phyloP scores from a whole-genome alignment of 805 yeast genomes.

The Kluyveromyces starmeri region DNA sequence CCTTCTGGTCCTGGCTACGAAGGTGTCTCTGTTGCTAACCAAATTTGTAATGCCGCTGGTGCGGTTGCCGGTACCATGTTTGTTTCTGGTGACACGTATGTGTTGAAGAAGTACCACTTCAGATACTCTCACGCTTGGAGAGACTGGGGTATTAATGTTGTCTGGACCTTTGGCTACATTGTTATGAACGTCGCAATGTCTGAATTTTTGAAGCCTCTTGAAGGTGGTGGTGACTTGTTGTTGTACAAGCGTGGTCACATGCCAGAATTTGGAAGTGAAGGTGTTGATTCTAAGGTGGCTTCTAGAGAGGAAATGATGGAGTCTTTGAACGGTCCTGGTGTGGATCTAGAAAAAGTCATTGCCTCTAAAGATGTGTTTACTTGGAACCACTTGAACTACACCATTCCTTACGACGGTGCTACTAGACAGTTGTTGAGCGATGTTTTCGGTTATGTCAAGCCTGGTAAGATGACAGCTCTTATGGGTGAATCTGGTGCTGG shows the following conservation, averaged over 20 bases:
- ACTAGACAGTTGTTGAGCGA: slow-evolving; percentile 46
- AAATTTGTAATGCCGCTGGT: slow-evolving; percentile 47
- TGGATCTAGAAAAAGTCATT: slow-evolving; percentile 25
- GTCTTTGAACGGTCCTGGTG: slow-evolving; percentile 27
- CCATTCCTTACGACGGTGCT: slow-evolving; percentile 52
- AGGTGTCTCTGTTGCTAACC: slow-evolving; percentile 30
- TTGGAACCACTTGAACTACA: slow-evolving; percentile 64
- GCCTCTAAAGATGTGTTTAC: slow-evolving; percentile 48
- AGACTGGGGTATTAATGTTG: slow-evolving; percentile 48
- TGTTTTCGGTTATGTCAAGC: slow-evolving; percentile 67
- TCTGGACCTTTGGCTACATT: slow-evolving; percentile 36
- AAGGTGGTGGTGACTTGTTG: slow-evolving; percentile 34
- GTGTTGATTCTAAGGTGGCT: slow-evolving; percentile 31
- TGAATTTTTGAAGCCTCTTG: slow-evolving; percentile 31
- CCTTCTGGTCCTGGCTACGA: slow-evolving; percentile 53
- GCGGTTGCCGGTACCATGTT: slow-evolving; percentile 35
- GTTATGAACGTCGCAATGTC: slow-evolving; percentile 29
- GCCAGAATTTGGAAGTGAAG: slow-evolving; percentile 28
- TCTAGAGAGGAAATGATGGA: slow-evolving; percentile 33
- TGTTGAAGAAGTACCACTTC: slow-evolving; percentile 34
- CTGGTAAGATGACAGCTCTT: slow-evolving; percentile 72
- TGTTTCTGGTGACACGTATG: slow-evolving; percentile 46
- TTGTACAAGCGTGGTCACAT: slow-evolving; percentile 38
- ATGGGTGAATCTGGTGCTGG: slow-evolving; percentile 82
- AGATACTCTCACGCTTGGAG: slow-evolving; percentile 45